phyloP scores from a whole-genome alignment of 768 basidiomycete genomes.

The Gloeophyllum trabeum region DNA sequence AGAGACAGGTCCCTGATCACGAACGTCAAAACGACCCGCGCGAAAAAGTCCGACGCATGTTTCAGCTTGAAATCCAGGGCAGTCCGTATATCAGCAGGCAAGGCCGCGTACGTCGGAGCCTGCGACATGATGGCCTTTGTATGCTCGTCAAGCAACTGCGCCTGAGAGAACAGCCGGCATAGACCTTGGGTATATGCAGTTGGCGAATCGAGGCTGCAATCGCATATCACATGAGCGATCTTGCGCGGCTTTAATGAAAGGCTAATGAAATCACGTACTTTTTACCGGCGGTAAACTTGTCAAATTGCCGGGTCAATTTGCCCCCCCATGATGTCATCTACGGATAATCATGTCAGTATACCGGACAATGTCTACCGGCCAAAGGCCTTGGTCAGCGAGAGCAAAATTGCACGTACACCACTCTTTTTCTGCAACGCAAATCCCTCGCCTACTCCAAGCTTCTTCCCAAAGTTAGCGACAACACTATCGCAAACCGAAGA shows the following conservation, averaged over 20 bases:
- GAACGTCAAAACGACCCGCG: conserved; percentile 78
- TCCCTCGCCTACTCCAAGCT: conserved; percentile 81
- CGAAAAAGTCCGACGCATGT: conserved; percentile 86
- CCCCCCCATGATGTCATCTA: conserved; percentile 59
- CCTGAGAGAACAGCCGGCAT: conserved; percentile 57
- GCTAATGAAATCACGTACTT: conserved; percentile 39
- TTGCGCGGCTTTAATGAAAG: background rate
- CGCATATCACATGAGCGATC: background rate
- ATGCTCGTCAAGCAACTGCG: conserved; percentile 82
- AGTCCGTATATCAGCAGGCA: conserved; percentile 50
- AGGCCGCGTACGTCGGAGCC: conserved; percentile 63
- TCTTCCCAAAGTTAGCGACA: conserved; percentile 75
- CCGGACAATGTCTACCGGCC: too few species aligned
- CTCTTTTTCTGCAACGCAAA: conserved; percentile 73
- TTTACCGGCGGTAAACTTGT: conserved; percentile 83
- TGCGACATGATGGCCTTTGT: conserved; percentile 60
- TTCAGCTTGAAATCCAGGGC: conserved; percentile 67
- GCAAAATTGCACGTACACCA: conserved; percentile 26
- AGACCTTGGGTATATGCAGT: conserved; percentile 73
- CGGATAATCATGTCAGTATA: background rate
- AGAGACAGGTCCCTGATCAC: conserved; percentile 82
- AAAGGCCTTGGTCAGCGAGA: background rate
- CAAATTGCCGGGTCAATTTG: conserved; percentile 63
- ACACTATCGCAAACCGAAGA: conserved; percentile 70
- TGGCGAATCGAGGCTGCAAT: conserved; percentile 73